Conservation (phyloP, 345 rosid genomes). For the Hibiscus mutabilis region DNA sequence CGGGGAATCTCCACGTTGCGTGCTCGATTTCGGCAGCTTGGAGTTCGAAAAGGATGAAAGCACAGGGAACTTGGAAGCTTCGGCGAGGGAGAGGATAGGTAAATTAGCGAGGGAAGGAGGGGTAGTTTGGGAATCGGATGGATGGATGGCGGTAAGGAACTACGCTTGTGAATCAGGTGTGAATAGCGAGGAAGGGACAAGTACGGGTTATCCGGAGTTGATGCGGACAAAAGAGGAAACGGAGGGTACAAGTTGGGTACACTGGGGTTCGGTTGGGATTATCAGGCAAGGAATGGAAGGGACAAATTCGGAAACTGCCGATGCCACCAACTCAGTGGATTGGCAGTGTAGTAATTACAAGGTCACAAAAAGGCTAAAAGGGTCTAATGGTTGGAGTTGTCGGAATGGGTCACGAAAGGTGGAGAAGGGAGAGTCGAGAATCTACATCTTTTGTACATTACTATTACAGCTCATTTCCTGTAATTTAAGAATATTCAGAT, state of each 20-base stretch:
- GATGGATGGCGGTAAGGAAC: slow-evolving; percentile 43
- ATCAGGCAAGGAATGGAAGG: not conserved
- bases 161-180: not conserved
- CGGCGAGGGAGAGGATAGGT: slow-evolving; percentile 32
- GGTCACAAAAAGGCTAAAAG: not conserved
- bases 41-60: slow-evolving; percentile 33
- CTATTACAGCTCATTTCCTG: slow-evolving; percentile 5
- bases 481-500: slow-evolving; percentile 19
- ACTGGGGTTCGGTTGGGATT: not conserved
- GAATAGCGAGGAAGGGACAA: slow-evolving; percentile 10
- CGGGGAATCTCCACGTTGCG: slow-evolving; percentile 67
- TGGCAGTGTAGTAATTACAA: slow-evolving; percentile 12
- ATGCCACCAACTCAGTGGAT: not conserved
- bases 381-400: slow-evolving; percentile 10
- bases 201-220: slow-evolving; percentile 17
- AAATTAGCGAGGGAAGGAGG: slow-evolving; percentile 30
- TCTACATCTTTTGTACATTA: slow-evolving; percentile 14
- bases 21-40: slow-evolving; percentile 52
- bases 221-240: slow-evolving; percentile 12
- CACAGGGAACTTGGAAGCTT: not conserved
- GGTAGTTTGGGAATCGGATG: slow-evolving; percentile 53
- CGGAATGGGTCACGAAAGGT: slow-evolving; percentile 13
- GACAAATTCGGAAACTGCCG: slow-evolving; percentile 2
- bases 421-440: slow-evolving; percentile 7
- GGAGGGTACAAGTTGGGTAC: slow-evolving; percentile 1